These are phyloP conservation scores for Dioszegia crocea DNA, from an alignment of 768 basidiomycete species.

Conservation along the genomic window DNA sequence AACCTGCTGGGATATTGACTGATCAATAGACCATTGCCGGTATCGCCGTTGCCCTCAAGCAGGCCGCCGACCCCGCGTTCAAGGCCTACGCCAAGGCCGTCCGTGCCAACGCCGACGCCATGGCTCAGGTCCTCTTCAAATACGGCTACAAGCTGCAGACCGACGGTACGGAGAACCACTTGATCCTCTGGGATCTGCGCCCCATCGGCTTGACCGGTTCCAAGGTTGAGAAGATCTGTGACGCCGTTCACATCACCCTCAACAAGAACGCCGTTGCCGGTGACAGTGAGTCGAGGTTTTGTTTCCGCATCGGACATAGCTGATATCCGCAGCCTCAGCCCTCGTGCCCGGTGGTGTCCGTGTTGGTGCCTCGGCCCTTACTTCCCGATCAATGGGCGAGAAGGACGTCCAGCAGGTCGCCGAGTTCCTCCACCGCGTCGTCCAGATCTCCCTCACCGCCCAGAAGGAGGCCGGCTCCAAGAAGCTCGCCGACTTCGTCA, in stretches of 20 bases:
- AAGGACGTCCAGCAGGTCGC: slow-evolving; percentile 78
- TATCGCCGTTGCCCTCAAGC: slow-evolving; percentile 85
- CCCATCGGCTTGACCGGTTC: slow-evolving; percentile 93
- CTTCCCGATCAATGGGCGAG: slow-evolving; percentile 89
- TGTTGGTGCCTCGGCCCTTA: slow-evolving; percentile 87
- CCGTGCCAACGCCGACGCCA: slow-evolving; percentile 75
- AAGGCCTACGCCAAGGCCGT: slow-evolving; percentile 92
- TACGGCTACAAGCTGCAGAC: slow-evolving; percentile 96
- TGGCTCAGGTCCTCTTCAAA: slow-evolving; percentile 66
- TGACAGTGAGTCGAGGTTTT: slow-evolving; percentile 55
- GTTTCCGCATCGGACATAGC: not conserved
- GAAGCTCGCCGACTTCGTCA: slow-evolving; percentile 91
- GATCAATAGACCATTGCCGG: slow-evolving; percentile 77
- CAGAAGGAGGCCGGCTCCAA: slow-evolving; percentile 95
- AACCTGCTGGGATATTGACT: not conserved
- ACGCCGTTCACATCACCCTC: slow-evolving; percentile 86
- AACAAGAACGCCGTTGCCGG: slow-evolving; percentile 91
- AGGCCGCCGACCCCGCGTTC: slow-evolving; percentile 83
- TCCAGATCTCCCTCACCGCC: slow-evolving; percentile 79
- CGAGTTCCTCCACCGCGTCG: slow-evolving; percentile 85
- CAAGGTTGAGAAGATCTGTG: slow-evolving; percentile 98
- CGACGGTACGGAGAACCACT: slow-evolving; percentile 92
- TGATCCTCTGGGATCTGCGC: slow-evolving; percentile 95
- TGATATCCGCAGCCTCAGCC: slow-evolving; percentile 59
- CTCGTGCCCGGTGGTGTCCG: slow-evolving; percentile 96